These are phyloP conservation scores for Bipolaris gigantea DNA, from an alignment of 2,329 filamentous ascomycete genomes.

Conservation along the genomic window DNA sequence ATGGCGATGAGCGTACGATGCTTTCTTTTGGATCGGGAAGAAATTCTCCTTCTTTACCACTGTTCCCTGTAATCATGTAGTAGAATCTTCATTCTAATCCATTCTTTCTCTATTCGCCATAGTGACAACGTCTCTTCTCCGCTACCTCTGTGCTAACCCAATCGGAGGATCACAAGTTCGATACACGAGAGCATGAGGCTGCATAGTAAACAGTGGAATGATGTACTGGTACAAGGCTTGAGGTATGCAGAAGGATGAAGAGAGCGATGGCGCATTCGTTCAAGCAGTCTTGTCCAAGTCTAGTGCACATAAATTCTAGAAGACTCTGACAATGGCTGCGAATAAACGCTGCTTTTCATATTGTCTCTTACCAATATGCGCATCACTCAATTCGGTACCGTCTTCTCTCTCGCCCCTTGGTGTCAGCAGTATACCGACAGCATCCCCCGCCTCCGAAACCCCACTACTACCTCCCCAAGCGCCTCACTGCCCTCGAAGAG, in stretches of 20 bases:
- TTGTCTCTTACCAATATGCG: neutral
- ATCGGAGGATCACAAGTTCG: neutral
- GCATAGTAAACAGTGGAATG: neutral
- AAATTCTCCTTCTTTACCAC: no score
- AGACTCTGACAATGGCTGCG: no score
- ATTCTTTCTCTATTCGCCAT: no score
- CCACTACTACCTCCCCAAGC: constrained; percentile 8
- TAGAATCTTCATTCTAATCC: no score
- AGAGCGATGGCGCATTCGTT: neutral
- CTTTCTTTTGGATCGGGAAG: no score
- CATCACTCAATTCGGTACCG: neutral
- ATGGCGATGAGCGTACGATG: no score
- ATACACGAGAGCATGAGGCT: neutral
- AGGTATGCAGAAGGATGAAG: neutral
- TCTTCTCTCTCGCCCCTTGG: neutral
- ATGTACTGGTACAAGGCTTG: neutral
- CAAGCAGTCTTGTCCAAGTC: no score
- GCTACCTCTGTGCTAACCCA: no score
- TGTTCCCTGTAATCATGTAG: no score
- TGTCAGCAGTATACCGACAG: neutral
- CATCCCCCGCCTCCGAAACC: neutral
- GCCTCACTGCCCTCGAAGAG: constrained; percentile 14
- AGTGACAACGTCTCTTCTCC: no score
- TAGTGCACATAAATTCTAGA: neutral
- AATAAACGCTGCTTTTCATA: no score